A percentile compares a stretch with the other conserved stretches of the same genome.
phyloP scores from a whole-genome alignment of 208 protist species.

The Novymonas esmeraldas region DNA sequence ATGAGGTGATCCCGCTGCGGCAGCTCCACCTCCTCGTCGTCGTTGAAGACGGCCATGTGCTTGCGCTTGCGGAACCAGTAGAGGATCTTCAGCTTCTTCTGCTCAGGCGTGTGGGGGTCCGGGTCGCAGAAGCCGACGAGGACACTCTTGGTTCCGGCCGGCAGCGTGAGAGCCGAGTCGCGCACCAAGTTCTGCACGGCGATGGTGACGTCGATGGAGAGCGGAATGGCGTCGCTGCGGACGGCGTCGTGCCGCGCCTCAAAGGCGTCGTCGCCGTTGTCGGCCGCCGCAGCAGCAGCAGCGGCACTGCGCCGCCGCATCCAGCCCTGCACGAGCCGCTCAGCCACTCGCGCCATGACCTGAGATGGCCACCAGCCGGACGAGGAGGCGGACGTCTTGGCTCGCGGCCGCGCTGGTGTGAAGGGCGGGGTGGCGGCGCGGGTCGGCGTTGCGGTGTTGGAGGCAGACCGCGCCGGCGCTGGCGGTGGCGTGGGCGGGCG shows the following conservation, averaged over 20 bases:
- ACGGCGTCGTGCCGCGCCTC: constrained; percentile 31
- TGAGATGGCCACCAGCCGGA: constrained; percentile 30
- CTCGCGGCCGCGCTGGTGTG: not conserved
- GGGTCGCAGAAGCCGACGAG: constrained; percentile 89
- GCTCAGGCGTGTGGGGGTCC: constrained; percentile 83
- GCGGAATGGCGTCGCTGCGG: constrained; percentile 41
- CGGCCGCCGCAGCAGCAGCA: not conserved
- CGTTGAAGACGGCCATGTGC: constrained; percentile 68
- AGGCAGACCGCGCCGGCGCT: not conserved
- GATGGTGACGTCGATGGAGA: constrained; percentile 84
- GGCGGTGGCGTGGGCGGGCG: not conserved
- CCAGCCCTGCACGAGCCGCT: constrained; percentile 21
- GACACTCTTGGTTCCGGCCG: constrained; percentile 64
- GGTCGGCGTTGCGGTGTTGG: not conserved
- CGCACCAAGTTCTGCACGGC: constrained; percentile 87
- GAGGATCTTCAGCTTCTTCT: constrained; percentile 81
- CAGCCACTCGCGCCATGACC: constrained; percentile 16
- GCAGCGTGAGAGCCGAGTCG: constrained; percentile 76
- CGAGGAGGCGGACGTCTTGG: not conserved
- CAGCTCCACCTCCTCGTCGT: constrained; percentile 73
- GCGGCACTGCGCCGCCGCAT: constrained; percentile 4
- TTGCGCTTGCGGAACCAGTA: constrained; percentile 86
- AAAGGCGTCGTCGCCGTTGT: not conserved
- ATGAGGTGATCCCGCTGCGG: constrained; percentile 75
- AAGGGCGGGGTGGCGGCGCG: not conserved